Base-by-base conservation (phyloP, 106 monocot genomes). In the Posidonia australis region DNA sequence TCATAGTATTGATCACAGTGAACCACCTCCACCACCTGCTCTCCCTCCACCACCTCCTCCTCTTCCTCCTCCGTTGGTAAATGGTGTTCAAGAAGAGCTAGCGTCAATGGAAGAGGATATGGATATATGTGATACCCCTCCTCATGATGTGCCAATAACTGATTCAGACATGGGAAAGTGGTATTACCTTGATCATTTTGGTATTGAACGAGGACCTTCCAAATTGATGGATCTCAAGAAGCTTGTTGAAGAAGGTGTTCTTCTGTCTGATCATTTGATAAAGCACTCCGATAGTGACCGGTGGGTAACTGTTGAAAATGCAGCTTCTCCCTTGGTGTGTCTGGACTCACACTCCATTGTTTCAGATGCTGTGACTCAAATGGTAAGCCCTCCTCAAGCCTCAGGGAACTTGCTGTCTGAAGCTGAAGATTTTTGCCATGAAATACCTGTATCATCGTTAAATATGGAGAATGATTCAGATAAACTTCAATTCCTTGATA, bases 241-340 rank as follows among this genome's bases (percentile, higher is more conserved):
- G 73, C 79, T 91, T 43, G 82, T 99, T 42, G 81, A 99, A 57
- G 85, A 79, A 62, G 98, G 98, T 27, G 27, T 72, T 20, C 79
- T 99, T 67, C 79, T 66, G 70, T 81, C 91, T 63, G 98, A 99
- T 83, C 98, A 99, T 78, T 72, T 99, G 68, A 91, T 99, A 74
- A 99, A 99, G 73, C 98, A 99, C 64, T 77, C 71, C 25, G 87
- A 88, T 9, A 88, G 77, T 65, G 77, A 91, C 55, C 73, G 77
- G 19, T 99, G 98, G 98, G 78, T 91, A 59, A 99, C 98, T 69
- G 81, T 99, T 79, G 98, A 99, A 77, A 91, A 99, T 81, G 98
- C 98, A 9, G 73, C 79, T 44, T 91, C 98, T 60, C 98, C 98
- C 0, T 68, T 99, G 79, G 78, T 85, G 44, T 58, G 57, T 29